A percentile compares a stretch with the other conserved stretches of the same genome.
Conservation (phyloP, 2,329 filamentous ascomycete species). For the Colletotrichum sp. region DNA sequence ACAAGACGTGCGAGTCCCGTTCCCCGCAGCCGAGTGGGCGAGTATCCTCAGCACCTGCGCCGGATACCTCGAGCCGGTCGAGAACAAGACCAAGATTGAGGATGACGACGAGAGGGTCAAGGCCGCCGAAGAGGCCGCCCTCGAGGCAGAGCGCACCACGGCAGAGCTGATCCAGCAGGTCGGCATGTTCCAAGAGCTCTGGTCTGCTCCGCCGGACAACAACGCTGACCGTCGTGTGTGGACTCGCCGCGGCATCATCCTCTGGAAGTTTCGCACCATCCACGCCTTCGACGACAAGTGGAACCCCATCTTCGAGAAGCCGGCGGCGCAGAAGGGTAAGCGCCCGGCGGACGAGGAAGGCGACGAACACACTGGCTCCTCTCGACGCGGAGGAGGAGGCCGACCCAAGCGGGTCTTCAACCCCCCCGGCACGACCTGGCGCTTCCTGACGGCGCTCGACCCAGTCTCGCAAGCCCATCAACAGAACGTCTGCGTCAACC, state of each 20-base stretch:
- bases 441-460: slow-evolving; percentile 66
- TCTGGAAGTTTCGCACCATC: slow-evolving; percentile 67
- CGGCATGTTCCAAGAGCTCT: slow-evolving; percentile 72
- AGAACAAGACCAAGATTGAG: slow-evolving; percentile 24
- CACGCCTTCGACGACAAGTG: slow-evolving; percentile 51
- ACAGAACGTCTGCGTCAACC: slow-evolving; percentile 41
- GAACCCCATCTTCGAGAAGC: slow-evolving; percentile 42
- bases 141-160: slow-evolving; percentile 28
- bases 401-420: slow-evolving; percentile 42
- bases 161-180: slow-evolving; percentile 63
- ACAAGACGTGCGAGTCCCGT: slow-evolving; percentile 59
- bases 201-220: slow-evolving; percentile 55
- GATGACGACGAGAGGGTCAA: slow-evolving; percentile 27
- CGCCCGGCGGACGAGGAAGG: slow-evolving; percentile 15
- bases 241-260: slow-evolving; percentile 63
- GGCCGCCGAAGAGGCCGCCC: slow-evolving; percentile 19
- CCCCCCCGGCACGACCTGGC: slow-evolving; percentile 62
- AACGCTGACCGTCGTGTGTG: slow-evolving; percentile 40
- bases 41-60: slow-evolving; percentile 62
- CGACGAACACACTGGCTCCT: slow-evolving; percentile 31
- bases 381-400: slow-evolving; percentile 7
- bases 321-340: slow-evolving; percentile 15
- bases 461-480: slow-evolving; percentile 64
- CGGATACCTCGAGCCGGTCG: slow-evolving; percentile 43
- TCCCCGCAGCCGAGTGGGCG: slow-evolving; percentile 63